phyloP scores from a whole-genome alignment of 1,284 basidiomycete genomes.

The Ceratobasidium sp. region DNA sequence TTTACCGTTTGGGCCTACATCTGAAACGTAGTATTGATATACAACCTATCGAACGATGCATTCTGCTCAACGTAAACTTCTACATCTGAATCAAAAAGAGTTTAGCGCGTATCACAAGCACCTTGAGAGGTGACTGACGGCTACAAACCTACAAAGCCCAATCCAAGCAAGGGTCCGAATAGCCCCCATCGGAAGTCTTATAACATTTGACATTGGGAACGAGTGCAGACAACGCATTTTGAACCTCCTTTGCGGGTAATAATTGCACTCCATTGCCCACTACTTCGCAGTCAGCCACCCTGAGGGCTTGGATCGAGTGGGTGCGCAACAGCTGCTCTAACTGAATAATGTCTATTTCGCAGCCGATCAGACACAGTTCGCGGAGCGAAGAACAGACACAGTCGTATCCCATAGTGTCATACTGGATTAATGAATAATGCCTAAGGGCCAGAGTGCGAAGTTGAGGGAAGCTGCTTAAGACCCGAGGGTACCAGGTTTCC shows the following conservation, averaged over 20 bases:
- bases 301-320: slow-evolving; percentile 5
- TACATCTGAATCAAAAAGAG: no score
- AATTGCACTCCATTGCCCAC: not conserved
- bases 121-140: no score
- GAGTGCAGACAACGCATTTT: not conserved
- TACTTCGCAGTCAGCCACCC: not conserved
- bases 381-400: not conserved
- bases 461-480: not conserved
- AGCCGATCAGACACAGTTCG: not conserved
- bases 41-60: no score
- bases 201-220: not conserved
- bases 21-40: no score
- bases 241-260: not conserved
- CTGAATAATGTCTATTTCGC: not conserved
- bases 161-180: not conserved
- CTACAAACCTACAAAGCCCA: not conserved
- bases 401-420: not conserved
- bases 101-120: no score
- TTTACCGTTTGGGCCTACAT: no score
- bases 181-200: not conserved
- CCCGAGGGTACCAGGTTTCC: not conserved
- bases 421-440: not conserved
- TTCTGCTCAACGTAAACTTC: no score
- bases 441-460: not conserved
- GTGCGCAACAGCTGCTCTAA: not conserved